phyloP scores from a whole-genome alignment of 2,329 filamentous ascomycete genomes.

The Paraconiothyrium brasiliense region DNA sequence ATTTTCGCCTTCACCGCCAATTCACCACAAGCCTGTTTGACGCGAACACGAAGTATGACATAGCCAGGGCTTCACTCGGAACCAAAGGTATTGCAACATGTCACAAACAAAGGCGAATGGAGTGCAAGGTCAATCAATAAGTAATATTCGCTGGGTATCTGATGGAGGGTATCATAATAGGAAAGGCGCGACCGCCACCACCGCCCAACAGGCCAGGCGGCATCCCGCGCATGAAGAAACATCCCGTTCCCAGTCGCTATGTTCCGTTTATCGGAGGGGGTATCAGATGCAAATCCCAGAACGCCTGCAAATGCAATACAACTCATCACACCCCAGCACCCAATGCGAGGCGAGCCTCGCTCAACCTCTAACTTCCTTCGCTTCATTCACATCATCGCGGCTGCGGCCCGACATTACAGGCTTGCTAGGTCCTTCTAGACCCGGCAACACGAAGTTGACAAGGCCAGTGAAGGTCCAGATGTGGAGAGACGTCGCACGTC shows the following conservation, averaged over 20 bases:
- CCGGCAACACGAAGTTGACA: background rate
- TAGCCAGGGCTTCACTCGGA: background rate
- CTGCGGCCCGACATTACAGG: constrained; percentile 7
- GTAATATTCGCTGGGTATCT: constrained; percentile 34
- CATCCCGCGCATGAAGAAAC: constrained; percentile 33
- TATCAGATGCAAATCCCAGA: constrained; percentile 28
- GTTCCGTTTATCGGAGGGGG: constrained; percentile 27
- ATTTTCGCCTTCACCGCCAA: constrained; percentile 1
- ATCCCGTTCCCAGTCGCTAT: constrained; percentile 25
- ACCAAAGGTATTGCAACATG: background rate
- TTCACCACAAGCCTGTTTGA: background rate
- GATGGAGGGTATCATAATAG: constrained; percentile 44
- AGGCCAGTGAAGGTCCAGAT: constrained; percentile 8
- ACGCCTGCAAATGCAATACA: constrained; percentile 21
- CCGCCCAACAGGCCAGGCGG: constrained; percentile 33
- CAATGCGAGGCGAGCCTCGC: constrained; percentile 12
- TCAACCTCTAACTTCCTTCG: constrained; percentile 7
- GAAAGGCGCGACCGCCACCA: constrained; percentile 41
- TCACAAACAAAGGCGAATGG: background rate
- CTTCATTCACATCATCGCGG: background rate
- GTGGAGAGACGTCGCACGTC: constrained; percentile 9
- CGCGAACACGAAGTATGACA: background rate
- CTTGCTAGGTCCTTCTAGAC: constrained; percentile 15
- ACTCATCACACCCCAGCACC: constrained; percentile 16
- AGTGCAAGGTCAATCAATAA: constrained; percentile 19